Evolutionary conservation across 805 yeast species (phyloP).

Genomic region (Cyberlindnera veronae): DNA sequence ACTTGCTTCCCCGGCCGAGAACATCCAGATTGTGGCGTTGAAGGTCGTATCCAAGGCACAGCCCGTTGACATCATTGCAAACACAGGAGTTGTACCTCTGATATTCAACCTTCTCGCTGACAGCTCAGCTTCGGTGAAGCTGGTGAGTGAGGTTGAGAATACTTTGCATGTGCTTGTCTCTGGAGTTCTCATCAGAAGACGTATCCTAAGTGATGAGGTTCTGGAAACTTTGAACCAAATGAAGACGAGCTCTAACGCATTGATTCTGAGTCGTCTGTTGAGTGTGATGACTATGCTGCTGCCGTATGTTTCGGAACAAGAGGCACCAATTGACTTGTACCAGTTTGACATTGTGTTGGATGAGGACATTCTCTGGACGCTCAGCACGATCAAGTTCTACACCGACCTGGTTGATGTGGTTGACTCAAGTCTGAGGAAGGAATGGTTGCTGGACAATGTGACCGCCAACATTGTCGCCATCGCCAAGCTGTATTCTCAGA

Average conservation of each 20-base stretch:
- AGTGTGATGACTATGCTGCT: conserved; percentile 14
- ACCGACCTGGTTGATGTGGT: conserved; percentile 15
- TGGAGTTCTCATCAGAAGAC: conserved; percentile 21
- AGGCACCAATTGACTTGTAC: conserved; percentile 15
- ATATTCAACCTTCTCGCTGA: conserved; percentile 8
- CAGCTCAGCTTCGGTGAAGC: conserved; percentile 7
- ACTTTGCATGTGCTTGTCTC: conserved; percentile 12
- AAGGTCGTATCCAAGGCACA: conserved; percentile 21
- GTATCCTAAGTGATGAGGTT: conserved; percentile 17
- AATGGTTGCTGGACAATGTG: conserved; percentile 19
- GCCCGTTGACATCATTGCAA: conserved; percentile 25
- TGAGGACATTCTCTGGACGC: conserved; percentile 17
- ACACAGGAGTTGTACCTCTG: conserved; percentile 21
- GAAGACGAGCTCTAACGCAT: conserved; percentile 6
- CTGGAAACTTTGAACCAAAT: conserved; percentile 6
- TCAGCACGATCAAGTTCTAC: conserved; percentile 20
- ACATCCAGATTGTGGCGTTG: conserved; percentile 21
- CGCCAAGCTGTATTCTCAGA: conserved; percentile 12
- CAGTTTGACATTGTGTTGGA: conserved; percentile 7
- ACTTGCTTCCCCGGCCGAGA: conserved; percentile 15
- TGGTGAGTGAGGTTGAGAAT: conserved; percentile 22
- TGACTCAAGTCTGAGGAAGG: conserved; percentile 11
- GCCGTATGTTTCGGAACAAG: conserved; percentile 16
- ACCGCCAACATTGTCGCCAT: conserved; percentile 11
- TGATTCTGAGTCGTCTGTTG: conserved; percentile 14